Evolutionary conservation across 2,329 filamentous ascomycete species (phyloP).

Genomic region (Coniochaeta prunicola): DNA sequence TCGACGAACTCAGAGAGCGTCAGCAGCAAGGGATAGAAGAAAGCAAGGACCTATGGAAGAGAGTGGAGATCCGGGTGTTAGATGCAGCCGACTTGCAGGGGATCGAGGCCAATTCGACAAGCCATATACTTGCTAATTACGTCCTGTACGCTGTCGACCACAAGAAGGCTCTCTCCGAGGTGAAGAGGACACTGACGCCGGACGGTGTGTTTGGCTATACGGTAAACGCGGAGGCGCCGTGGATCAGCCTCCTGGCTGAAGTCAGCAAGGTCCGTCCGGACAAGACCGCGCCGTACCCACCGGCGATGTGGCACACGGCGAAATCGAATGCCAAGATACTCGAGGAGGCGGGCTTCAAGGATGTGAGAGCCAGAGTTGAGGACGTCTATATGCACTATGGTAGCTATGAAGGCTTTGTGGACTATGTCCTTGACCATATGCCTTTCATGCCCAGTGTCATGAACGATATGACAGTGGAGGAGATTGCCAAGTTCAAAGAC

Average conservation of each 20-base stretch:
- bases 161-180: not conserved
- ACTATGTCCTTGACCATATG: not conserved
- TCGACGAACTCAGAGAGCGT: not conserved
- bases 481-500: not conserved
- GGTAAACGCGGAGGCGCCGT: not conserved
- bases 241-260: not conserved
- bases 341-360: not conserved
- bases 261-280: constrained; percentile 2
- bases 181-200: not conserved
- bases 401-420: constrained; percentile 1
- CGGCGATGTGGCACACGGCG: constrained; percentile 1
- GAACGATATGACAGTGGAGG: not conserved
- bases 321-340: not conserved
- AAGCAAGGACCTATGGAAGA: not conserved
- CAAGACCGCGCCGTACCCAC: constrained; percentile 2
- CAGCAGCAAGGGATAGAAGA: not conserved
- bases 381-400: not conserved
- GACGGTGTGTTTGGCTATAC: constrained; percentile 1
- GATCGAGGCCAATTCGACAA: not conserved
- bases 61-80: not conserved
- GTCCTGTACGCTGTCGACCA: constrained; percentile 1
- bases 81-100: not conserved
- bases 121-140: not conserved
- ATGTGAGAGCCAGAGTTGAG: not conserved
- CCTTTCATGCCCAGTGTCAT: not conserved